These are phyloP conservation scores for Agapanthus africanus DNA, from an alignment of 106 monocot species.

Conservation along the genomic window DNA sequence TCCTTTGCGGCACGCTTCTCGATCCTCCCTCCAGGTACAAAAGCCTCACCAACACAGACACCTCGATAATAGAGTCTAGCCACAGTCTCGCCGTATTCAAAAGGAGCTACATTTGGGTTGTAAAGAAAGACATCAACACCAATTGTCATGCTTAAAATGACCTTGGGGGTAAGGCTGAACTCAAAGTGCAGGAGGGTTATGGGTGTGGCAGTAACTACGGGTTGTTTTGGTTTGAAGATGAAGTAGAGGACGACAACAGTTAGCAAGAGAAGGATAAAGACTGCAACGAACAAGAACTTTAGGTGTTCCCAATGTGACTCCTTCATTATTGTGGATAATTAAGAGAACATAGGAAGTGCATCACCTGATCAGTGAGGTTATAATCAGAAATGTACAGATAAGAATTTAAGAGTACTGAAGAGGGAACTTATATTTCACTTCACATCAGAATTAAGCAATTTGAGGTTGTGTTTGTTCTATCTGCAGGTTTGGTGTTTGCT, in stretches of 20 bases:
- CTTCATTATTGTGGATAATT: neutral
- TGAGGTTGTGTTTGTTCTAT: too few relatives aligned
- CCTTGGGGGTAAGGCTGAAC: neutral
- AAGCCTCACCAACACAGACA: conserved; percentile 19
- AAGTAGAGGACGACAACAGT: conserved; percentile 32
- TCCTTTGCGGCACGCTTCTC: conserved; percentile 11
- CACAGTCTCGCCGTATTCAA: conserved; percentile 14
- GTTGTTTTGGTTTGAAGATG: conserved; percentile 31
- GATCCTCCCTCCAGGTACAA: conserved; percentile 21
- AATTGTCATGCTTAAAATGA: conserved; percentile 21
- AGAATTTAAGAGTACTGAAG: too few relatives aligned
- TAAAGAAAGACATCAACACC: conserved; percentile 11
- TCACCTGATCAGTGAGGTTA: neutral
- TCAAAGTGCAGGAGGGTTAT: conserved; percentile 10
- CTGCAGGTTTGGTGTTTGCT: neutral
- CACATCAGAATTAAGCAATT: neutral
- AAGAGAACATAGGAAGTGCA: neutral
- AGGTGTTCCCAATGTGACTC: neutral
- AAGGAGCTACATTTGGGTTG: conserved; percentile 40
- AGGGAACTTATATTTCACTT: neutral
- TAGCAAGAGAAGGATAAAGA: conserved; percentile 20
- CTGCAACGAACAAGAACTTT: neutral
- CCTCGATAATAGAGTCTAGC: conserved; percentile 27
- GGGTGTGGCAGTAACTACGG: conserved; percentile 12
- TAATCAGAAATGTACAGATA: too few relatives aligned